Evolutionary conservation across 2,329 filamentous ascomycete genomes (phyloP), one percentile per base, ranked within the genome.

Genomic region (Ophiostoma pallidulum): DNA sequence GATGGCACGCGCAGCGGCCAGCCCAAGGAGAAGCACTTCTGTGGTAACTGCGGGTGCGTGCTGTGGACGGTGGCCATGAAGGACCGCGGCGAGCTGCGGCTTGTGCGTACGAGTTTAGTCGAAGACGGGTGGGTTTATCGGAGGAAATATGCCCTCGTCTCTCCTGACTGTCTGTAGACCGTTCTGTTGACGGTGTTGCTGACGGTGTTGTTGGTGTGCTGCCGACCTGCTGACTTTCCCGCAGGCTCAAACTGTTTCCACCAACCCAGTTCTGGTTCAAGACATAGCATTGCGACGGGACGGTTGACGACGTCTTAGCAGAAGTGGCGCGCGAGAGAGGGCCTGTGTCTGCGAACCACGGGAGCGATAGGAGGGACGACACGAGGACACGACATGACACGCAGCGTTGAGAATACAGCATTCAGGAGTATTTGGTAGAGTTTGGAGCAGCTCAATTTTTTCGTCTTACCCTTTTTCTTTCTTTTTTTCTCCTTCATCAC

Each of bases 21-120:
- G 49, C 47, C 52, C 39, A 56, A 55, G 36, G 53, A 54, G 16
- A 55, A 55, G 32, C 52, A 55, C 41, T 56, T 56, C 48, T 56
- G 53, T 38, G 48, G 53, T 39, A 51, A 54, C 38, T 56, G 54
- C 33, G 54, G 54, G 2, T 56, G 53, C 26, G 47, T 53, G 20
- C 45, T 55, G 16, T 56, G 54, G 54, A 53, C 54, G 4, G 52
- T 54, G 6, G 52, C 54, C 19, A 53, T 53, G 48, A 37, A 42
- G 19, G 46, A 54, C 41, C 42, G 44, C 28, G 54, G 54, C 32
- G 48, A 51, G 43, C 36, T 52, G 32, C 47, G 51, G 22, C 41
- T 55, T 43, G 53, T 56, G 45, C 49, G 54, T 6, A 56, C 52
- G 26, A 53, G 50, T 26, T 31, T 54, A 24, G 29, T 56, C 8